These are phyloP conservation scores for Xylariomycetidae sp. DNA, from an alignment of 2,329 filamentous ascomycete genomes.

Conservation along the genomic window DNA sequence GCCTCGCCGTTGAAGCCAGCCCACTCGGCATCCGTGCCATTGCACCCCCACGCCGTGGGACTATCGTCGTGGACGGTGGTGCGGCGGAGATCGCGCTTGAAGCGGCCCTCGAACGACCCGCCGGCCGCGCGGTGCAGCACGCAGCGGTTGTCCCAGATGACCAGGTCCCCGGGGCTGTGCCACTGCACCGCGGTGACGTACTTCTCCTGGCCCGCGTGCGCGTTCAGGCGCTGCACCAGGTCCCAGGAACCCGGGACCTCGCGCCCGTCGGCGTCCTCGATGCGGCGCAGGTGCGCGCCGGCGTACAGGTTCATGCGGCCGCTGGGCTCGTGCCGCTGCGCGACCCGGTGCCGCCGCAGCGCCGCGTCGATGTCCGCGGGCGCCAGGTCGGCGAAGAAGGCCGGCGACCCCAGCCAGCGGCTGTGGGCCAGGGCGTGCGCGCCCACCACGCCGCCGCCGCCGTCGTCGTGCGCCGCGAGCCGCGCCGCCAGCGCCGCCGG, in stretches of 20 bases:
- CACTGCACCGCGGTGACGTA: constrained; percentile 42
- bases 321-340: constrained; percentile 45
- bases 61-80: constrained; percentile 47
- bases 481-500: constrained; percentile 27
- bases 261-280: constrained; percentile 44
- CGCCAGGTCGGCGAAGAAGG: constrained; percentile 40
- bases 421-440: constrained; percentile 47
- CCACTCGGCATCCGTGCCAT: constrained; percentile 19
- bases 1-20: constrained; percentile 14
- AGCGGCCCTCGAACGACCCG: constrained; percentile 42
- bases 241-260: constrained; percentile 27
- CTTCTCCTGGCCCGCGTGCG: constrained; percentile 40
- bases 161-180: constrained; percentile 41
- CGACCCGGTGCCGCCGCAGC: constrained; percentile 40
- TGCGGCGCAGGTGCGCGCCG: constrained; percentile 46
- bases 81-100: constrained; percentile 46
- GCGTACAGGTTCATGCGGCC: constrained; percentile 49
- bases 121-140: constrained; percentile 48
- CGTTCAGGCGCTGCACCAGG: constrained; percentile 34
- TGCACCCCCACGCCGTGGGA: constrained; percentile 32
- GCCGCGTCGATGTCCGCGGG: constrained; percentile 28
- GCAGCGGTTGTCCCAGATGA: constrained; percentile 55
- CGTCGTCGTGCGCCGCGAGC: constrained; percentile 19
- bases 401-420: constrained; percentile 44
- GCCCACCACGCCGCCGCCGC: constrained; percentile 35